Base-by-base conservation (phyloP, 106 monocot species). In the Triglochin maritima region DNA sequence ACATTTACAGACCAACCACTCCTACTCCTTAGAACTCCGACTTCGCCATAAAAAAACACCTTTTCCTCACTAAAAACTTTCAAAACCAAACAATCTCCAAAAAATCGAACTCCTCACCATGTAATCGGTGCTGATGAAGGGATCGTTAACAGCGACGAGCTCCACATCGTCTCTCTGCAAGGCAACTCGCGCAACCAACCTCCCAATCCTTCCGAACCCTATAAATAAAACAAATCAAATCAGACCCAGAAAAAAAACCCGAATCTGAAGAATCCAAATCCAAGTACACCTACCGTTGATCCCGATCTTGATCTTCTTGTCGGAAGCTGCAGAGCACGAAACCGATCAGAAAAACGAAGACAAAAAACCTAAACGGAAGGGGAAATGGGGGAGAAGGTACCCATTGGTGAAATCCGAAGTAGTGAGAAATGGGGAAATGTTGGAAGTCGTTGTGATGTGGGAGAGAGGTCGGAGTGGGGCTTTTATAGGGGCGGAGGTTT, bases 231-330 rank as follows among this genome's bases (percentile, higher is more conserved):
- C 46, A 17, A 58, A 14, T 15, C 16, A 0, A 47, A 50, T 29
- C 45, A 9, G 14, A 59, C 46, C 47, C n/a, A n/a, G n/a, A n/a
- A 64, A 55, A 44, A 44, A 53, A 57, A 47, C 42, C 17, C 2
- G 17, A 4, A 42, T n/a, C 45, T 48, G 56, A 59, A 72, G 1
- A 69, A 4, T 15, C 74, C 57, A 71, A 3, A 7, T 9, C 16
- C 7, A 60, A 44, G 9, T 7, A 9, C 62, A 14, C 81, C 44
- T 56, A 94, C 93, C 89, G 48, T 94, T 89, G 77, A 94, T 94
- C 17, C 94, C 94, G 77, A 94, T 78, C 94, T 89, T 94, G 75
- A 94, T 87, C 89, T 89, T 87, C 89, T 89, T 86, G 55, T 68
- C 57, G 3, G 59, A 64, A 5, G 47, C 64, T 63, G 63, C 49